These are phyloP conservation scores for Dicorynia guianensis DNA, from an alignment of 306 rosid genomes.

Conservation along the genomic window DNA sequence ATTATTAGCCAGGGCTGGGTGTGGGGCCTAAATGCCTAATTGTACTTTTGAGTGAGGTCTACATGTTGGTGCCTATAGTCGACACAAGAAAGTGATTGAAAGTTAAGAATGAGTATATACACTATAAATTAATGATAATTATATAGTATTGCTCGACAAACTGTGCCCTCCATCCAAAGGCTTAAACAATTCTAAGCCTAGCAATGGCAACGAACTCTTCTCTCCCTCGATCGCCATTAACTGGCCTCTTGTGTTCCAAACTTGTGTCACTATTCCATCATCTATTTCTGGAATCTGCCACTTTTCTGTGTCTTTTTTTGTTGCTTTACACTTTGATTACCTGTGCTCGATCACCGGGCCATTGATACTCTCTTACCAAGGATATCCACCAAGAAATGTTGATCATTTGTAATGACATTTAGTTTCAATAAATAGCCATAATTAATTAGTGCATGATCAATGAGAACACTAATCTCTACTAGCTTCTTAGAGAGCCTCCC, in stretches of 20 bases:
- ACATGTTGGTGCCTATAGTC: constrained; percentile 65
- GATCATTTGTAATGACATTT: constrained; percentile 22
- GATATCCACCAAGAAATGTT: constrained; percentile 35
- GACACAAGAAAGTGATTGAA: constrained; percentile 61
- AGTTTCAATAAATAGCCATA: constrained; percentile 32
- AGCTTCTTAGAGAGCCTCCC: constrained; percentile 40
- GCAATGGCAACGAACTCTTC: constrained; percentile 9
- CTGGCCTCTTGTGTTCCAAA: constrained; percentile 43
- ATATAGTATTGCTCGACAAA: constrained; percentile 68
- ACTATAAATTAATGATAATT: constrained; percentile 46
- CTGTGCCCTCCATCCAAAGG: constrained; percentile 46
- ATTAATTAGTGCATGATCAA: constrained; percentile 33
- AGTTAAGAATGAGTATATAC: constrained; percentile 45
- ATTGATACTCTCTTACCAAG: constrained; percentile 39
- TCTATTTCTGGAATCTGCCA: constrained; percentile 48
- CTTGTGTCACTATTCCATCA: constrained; percentile 54
- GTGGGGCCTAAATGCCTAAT: constrained; percentile 49
- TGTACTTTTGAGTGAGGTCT: constrained; percentile 62
- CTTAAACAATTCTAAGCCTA: constrained; percentile 49
- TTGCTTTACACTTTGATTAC: constrained; percentile 43
- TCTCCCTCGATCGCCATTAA: constrained; percentile 26
- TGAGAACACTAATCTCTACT: constrained; percentile 41
- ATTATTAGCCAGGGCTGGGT: constrained; percentile 53
- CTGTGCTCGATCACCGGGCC: constrained; percentile 30
- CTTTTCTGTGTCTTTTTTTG: constrained; percentile 12